Evolutionary conservation across 1,139 yeast genomes (phyloP).

Genomic region (Candida gigantensis): DNA sequence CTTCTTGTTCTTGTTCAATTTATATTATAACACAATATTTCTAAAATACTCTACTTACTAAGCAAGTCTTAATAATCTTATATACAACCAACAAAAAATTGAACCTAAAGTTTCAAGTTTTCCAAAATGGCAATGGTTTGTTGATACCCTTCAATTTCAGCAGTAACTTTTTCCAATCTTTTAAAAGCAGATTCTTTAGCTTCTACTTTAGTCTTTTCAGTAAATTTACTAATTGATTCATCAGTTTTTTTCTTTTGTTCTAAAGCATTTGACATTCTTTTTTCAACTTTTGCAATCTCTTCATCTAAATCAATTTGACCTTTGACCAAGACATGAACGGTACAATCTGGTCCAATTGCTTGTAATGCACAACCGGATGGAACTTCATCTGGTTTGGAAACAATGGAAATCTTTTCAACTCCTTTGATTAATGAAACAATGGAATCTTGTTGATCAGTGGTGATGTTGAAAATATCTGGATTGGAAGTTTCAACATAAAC

Average conservation of each 20-base stretch:
- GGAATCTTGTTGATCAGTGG: constrained; percentile 72
- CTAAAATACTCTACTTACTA: background rate
- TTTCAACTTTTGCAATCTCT: constrained; percentile 79
- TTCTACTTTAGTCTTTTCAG: constrained; percentile 77
- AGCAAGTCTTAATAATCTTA: constrained; percentile 1
- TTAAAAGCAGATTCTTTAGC: constrained; percentile 77
- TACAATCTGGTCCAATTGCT: constrained; percentile 76
- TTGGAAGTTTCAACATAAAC: constrained; percentile 73
- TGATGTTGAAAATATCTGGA: constrained; percentile 50
- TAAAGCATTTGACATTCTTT: constrained; percentile 66
- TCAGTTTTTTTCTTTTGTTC: constrained; percentile 47
- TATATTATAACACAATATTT: too few species aligned
- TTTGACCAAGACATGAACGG: constrained; percentile 87
- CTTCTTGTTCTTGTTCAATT: too few species aligned
- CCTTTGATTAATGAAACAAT: constrained; percentile 92
- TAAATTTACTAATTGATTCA: constrained; percentile 66
- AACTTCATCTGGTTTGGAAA: constrained; percentile 51
- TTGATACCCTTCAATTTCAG: constrained; percentile 86
- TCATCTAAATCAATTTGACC: constrained; percentile 93
- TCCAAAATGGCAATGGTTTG: constrained; percentile 76
- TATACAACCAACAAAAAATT: background rate
- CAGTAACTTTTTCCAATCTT: constrained; percentile 69
- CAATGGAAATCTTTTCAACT: constrained; percentile 69
- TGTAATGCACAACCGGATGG: constrained; percentile 91
- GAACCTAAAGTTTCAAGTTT: constrained; percentile 49